A percentile compares a stretch with the other conserved stretches of the same genome.
These are phyloP conservation scores for Erodium trifolium DNA, from an alignment of 441 rosid genomes.

Conservation along the genomic window DNA sequence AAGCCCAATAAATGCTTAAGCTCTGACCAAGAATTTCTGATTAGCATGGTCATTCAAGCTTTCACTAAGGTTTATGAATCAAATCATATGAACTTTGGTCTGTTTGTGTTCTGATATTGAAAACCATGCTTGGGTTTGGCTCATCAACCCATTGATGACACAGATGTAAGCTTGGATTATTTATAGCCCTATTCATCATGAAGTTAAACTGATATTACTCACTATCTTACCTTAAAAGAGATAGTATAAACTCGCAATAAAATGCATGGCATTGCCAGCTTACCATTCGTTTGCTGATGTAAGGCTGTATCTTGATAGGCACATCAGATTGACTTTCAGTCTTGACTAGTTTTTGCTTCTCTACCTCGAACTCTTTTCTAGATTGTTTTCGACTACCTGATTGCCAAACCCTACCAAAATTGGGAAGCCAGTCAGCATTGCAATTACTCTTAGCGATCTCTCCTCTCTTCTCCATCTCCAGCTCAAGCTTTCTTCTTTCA, in stretches of 20 bases:
- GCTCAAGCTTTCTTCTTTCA: slow-evolving; percentile 78
- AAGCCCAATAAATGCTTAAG: background rate
- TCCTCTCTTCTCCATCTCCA: slow-evolving; percentile 82
- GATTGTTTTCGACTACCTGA: slow-evolving; percentile 82
- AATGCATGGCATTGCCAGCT: slow-evolving; percentile 20
- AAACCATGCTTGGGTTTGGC: slow-evolving; percentile 1
- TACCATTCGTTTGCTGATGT: slow-evolving; percentile 76
- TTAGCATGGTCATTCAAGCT: background rate
- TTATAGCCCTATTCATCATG: background rate
- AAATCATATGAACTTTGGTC: background rate
- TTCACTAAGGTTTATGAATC: background rate
- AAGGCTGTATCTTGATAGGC: slow-evolving; percentile 50
- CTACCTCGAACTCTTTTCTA: slow-evolving; percentile 71
- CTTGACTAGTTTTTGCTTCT: slow-evolving; percentile 47
- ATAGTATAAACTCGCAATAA: slow-evolving; percentile 1
- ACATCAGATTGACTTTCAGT: slow-evolving; percentile 39
- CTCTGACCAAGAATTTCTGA: background rate
- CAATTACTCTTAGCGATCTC: slow-evolving; percentile 35
- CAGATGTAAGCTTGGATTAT: background rate
- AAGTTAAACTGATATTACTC: background rate
- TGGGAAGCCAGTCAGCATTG: slow-evolving; percentile 81
- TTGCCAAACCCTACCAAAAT: slow-evolving; percentile 97
- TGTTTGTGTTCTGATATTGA: background rate
- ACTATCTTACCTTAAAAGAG: background rate
- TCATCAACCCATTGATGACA: background rate